Base-by-base conservation (phyloP, 805 yeast species). In the Ogataea parapolymorpha region DNA sequence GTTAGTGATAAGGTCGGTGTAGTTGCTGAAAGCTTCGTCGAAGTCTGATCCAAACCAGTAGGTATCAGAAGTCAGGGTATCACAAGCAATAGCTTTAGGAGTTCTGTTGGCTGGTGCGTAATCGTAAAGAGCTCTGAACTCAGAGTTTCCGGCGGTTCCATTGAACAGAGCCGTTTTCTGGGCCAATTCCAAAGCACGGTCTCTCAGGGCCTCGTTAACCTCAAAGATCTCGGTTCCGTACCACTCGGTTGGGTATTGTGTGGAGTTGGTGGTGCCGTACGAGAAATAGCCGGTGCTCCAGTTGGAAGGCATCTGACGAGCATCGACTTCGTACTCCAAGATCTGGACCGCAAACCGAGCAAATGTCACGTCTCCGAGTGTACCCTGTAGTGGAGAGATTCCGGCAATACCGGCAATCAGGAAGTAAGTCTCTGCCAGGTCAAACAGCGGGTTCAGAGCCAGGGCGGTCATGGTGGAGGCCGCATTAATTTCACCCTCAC, bases 401-500 rank as follows among this genome's bases (percentile, higher is more conserved):
- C 85, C 85, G 10, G 79, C 84, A 55, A 80, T 80, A 56, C 86
- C 86, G 16, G 81, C 80, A 46, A 78, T 64, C 50, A 80, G 50
- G 66, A 77, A 80, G 66, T 78, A 80, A 31, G 85, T 77, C 51
- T 74, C 70, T 26, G 77, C 56, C 37, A 80, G 68, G 54, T 80
- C 82, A 46, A 80, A 79, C 42, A 67, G 52, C 28, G 82, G 78
- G 42, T 69, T 67, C 56, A 77, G 65, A 9, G 73, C 58, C 48
- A 80, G 61, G 6, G 85, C 80, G 30, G 75, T 69, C 43, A 79
- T 56, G 17, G 83, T 67, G 18, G 79, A 48, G 12, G 85, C 85
- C 27, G 85, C 85, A 52, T 80, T 80, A 49, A 78, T 72, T 57
- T 80, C 85, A 48, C 80, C 81, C 62, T 79, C 85, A 39, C 86